These are phyloP conservation scores for Trametes versicolor DNA, from an alignment of 1,284 basidiomycete species.

Conservation along the genomic window DNA sequence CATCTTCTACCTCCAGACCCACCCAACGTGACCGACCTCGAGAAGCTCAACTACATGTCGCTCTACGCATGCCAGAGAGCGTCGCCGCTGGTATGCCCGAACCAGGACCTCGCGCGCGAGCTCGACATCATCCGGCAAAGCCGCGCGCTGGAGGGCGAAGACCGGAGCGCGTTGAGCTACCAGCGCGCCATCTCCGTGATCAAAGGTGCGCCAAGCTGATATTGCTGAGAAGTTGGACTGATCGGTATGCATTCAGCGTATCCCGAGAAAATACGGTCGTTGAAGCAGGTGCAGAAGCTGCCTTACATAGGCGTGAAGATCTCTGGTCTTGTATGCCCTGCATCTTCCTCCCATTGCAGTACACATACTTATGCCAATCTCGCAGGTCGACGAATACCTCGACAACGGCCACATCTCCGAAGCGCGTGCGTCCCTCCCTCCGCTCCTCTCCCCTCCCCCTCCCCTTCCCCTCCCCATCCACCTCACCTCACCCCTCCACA, in stretches of 20 bases:
- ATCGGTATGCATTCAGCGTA: slow-evolving; percentile 58
- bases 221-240: neutral
- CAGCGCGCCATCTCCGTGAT: slow-evolving; percentile 73
- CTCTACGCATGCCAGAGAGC: slow-evolving; percentile 68
- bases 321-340: slow-evolving; percentile 57
- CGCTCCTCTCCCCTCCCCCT: neutral
- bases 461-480: no score
- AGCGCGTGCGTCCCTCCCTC: slow-evolving; percentile 55
- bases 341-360: neutral
- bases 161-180: slow-evolving; percentile 73
- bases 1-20: slow-evolving; percentile 41
- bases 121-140: slow-evolving; percentile 67
- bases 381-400: slow-evolving; percentile 71
- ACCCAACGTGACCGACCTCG: slow-evolving; percentile 37
- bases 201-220: slow-evolving; percentile 75
- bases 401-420: slow-evolving; percentile 64
- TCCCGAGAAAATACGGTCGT: slow-evolving; percentile 60
- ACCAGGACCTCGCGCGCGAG: slow-evolving; percentile 65
- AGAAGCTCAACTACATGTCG: slow-evolving; percentile 49
- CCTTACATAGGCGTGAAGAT: slow-evolving; percentile 73
- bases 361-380: neutral
- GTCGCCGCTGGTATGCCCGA: slow-evolving; percentile 71
- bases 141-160: slow-evolving; percentile 70
- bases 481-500: slow-evolving; percentile 39
- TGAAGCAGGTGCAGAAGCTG: slow-evolving; percentile 59